Evolutionary conservation across 2,329 filamentous ascomycete genomes (phyloP).

Genomic region (Penicillium psychrosexuale): DNA sequence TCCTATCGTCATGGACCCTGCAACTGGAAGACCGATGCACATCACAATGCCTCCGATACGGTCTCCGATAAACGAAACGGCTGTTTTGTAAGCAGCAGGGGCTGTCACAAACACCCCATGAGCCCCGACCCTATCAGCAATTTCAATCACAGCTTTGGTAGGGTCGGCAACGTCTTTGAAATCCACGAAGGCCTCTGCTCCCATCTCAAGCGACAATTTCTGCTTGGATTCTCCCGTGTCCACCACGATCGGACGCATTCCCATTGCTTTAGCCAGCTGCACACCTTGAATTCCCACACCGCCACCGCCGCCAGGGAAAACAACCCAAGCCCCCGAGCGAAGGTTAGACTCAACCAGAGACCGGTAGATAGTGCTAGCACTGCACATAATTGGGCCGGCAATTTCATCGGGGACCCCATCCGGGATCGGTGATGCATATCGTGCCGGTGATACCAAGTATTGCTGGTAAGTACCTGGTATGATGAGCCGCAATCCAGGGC

Average conservation of each 20-base stretch:
- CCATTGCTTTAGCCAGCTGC: slow-evolving; percentile 55
- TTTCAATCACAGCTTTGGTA: slow-evolving; percentile 44
- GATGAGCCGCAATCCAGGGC: background rate
- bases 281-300: slow-evolving; percentile 59
- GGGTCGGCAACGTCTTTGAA: slow-evolving; percentile 44
- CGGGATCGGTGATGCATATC: slow-evolving; percentile 55
- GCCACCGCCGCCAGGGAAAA: slow-evolving; percentile 45
- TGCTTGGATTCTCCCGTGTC: slow-evolving; percentile 52
- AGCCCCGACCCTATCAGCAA: slow-evolving; percentile 48
- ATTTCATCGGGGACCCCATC: slow-evolving; percentile 54
- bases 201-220: slow-evolving; percentile 47
- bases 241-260: slow-evolving; percentile 55
- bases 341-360: slow-evolving; percentile 53
- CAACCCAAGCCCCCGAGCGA: slow-evolving; percentile 52
- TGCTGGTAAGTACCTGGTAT: slow-evolving; percentile 55
- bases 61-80: slow-evolving; percentile 38
- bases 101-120: slow-evolving; percentile 47
- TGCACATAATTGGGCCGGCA: slow-evolving; percentile 62
- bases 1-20: slow-evolving; percentile 20
- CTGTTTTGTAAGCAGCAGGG: slow-evolving; percentile 41
- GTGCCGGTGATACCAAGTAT: slow-evolving; percentile 56
- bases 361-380: slow-evolving; percentile 57
- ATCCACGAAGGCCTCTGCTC: slow-evolving; percentile 57
- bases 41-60: slow-evolving; percentile 53
- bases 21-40: slow-evolving; percentile 47